Percentiles rank a stretch among this genome's conserved stretches.
phyloP scores from a whole-genome alignment of 23 red algal genomes.

The Pyropia yezoensis region DNA sequence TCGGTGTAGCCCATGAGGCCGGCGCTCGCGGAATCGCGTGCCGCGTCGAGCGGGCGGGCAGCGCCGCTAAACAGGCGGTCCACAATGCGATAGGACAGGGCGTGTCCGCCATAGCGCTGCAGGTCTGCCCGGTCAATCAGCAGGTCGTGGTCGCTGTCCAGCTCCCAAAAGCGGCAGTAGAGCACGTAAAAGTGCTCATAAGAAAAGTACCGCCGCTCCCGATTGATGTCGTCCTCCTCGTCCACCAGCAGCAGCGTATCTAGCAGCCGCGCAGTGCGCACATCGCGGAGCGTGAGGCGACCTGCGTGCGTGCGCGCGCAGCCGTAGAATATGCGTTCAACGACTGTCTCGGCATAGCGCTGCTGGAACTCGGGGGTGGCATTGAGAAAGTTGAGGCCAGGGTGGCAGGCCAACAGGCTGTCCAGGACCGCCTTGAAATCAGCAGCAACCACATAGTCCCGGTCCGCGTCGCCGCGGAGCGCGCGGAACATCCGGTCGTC shows the following conservation, averaged over 20 bases:
- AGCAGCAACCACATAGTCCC: conserved; percentile 55
- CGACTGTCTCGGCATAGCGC: conserved; percentile 89
- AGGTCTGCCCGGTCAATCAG: conserved; percentile 93
- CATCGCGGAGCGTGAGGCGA: conserved; percentile 55
- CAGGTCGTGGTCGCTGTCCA: conserved; percentile 96
- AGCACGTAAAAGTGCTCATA: conserved; percentile 99
- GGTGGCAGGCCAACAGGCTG: conserved; percentile 66
- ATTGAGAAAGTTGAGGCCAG: conserved; percentile 80
- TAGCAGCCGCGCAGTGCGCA: conserved; percentile 48
- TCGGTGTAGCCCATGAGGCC: conserved; percentile 95
- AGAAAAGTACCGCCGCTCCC: conserved; percentile 81
- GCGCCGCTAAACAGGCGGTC: conserved; percentile 92
- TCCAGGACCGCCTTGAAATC: conserved; percentile 78
- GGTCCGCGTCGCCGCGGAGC: conserved; percentile 17
- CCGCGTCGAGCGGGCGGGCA: conserved; percentile 63
- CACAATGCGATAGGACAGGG: conserved; percentile 91
- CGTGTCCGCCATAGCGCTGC: conserved; percentile 87
- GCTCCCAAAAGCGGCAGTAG: conserved; percentile 99
- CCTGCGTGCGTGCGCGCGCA: conserved; percentile 55
- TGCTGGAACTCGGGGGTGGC: conserved; percentile 96
- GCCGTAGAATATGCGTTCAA: conserved; percentile 95
- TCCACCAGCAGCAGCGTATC: conserved; percentile 75
- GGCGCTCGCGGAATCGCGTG: conserved; percentile 11
- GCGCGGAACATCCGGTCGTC: conserved; percentile 56
- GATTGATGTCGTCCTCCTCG: conserved; percentile 96